Base-by-base conservation (phyloP, 768 basidiomycete genomes). In the Sarcomyxa edulis region DNA sequence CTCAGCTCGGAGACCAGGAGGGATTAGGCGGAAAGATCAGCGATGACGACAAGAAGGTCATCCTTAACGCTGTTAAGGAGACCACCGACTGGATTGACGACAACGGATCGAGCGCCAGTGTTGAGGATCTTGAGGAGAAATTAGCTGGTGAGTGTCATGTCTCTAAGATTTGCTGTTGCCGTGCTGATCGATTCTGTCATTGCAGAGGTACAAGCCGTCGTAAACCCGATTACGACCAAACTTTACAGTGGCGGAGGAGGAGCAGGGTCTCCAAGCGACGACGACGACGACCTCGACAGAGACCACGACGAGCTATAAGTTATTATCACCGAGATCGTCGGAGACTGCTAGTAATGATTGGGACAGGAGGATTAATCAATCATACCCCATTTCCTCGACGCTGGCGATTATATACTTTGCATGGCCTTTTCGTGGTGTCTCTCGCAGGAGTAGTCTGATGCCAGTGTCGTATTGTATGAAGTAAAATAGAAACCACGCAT, bases 121-220 rank as follows among this genome's bases (percentile, higher is more conserved):
- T 82, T 30, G 94, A 95, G 57, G 91, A 95, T 41, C 66, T 93
- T 16, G 93, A 97, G 58, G 94, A 96, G 72, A 90, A 93, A 71
- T 66, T 93, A 50, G 67, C 76, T 37, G 73, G 66, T 68, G 23
- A 12, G 65, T 59, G 31, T 21, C 28, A 18, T 35, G 40, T 3
- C 35, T 14, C 25, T n/a, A n/a, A 6, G 11, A 5, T 25, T 1
- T 12, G n/a, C 10, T 3, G 10, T 29, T 42, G 8, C n/a, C 9
- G 30, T 10, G 21, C 32, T 49, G 19, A 48, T 24, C 7, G 34
- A 18, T 39, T 37, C 18, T 23, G 24, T n/a, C 31, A 12, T 34
- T 29, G 47, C 58, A 35, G 84, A 86, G 64, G 70, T 90, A 19
- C 88, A 90, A 56, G 64, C 71, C 35, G 63, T 84, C 21, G 81